Percentiles rank a stretch among this genome's conserved stretches.
These are phyloP conservation scores for Dactylellina parvicollis DNA, from an alignment of 2,329 filamentous ascomycete genomes.

Conservation along the genomic window DNA sequence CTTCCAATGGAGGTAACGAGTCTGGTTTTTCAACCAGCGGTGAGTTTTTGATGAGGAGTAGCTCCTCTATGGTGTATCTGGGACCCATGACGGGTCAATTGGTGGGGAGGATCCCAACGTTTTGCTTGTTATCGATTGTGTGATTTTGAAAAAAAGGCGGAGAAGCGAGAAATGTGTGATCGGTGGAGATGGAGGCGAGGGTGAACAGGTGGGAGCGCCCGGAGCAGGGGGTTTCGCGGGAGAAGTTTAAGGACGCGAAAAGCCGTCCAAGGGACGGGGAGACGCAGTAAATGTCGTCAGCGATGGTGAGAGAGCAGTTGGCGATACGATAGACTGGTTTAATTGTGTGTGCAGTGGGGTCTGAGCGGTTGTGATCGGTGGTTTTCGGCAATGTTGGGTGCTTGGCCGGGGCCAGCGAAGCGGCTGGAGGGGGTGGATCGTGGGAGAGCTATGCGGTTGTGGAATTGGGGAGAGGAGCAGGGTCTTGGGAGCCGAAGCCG, in stretches of 20 bases:
- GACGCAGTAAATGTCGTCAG: not conserved
- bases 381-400: constrained; percentile 15
- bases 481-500: constrained; percentile 1
- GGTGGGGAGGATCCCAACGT: constrained; percentile 19
- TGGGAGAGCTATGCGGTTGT: constrained; percentile 1
- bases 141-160: not conserved
- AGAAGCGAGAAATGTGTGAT: not conserved
- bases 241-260: constrained; percentile 42
- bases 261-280: constrained; percentile 27
- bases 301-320: constrained; percentile 1
- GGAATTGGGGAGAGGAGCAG: constrained; percentile 11
- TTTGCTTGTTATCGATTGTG: constrained; percentile 1
- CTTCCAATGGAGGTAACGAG: constrained; percentile 67
- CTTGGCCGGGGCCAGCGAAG: constrained; percentile 30
- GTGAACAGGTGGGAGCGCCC: constrained; percentile 17
- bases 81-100: constrained; percentile 54
- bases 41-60: constrained; percentile 64
- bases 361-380: constrained; percentile 5
- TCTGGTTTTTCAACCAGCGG: constrained; percentile 67
- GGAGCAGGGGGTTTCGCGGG: constrained; percentile 18
- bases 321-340: not conserved
- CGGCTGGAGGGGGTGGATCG: constrained; percentile 25
- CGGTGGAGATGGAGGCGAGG: constrained; percentile 7
- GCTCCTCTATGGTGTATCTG: constrained; percentile 65
- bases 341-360: not conserved